These are phyloP conservation scores for Termitomyces titanicus DNA, from an alignment of 768 basidiomycete genomes.

Conservation along the genomic window DNA sequence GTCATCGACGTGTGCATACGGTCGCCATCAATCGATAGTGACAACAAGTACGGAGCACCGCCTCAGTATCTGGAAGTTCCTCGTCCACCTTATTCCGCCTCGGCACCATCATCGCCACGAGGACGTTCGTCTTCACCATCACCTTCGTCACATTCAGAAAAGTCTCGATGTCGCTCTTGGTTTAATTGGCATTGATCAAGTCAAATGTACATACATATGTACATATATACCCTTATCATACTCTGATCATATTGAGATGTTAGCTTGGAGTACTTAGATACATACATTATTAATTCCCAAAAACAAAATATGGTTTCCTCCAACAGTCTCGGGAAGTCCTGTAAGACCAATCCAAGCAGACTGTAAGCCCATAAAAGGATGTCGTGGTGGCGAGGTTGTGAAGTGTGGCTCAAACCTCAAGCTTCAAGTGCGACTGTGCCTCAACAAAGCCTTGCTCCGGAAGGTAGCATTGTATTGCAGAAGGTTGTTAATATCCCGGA, in stretches of 20 bases:
- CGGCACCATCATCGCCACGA: slow-evolving; percentile 20
- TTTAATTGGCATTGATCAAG: slow-evolving; percentile 10
- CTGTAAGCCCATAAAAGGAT: too few relatives aligned
- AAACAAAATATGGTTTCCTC: too few relatives aligned
- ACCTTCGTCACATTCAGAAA: slow-evolving; percentile 11
- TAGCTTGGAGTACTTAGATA: too few relatives aligned
- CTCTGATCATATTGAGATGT: too few relatives aligned
- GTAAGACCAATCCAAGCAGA: too few relatives aligned
- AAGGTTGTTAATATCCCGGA: slow-evolving; percentile 93
- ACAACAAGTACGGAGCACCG: slow-evolving; percentile 31
- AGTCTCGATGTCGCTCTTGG: slow-evolving; percentile 14
- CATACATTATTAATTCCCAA: not conserved
- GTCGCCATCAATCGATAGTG: slow-evolving; percentile 24
- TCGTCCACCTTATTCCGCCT: slow-evolving; percentile 17
- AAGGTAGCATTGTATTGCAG: slow-evolving; percentile 95
- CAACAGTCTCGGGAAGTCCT: too few relatives aligned
- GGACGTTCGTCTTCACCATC: slow-evolving; percentile 21
- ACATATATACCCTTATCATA: not conserved
- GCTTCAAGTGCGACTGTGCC: slow-evolving; percentile 63
- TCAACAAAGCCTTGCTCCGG: slow-evolving; percentile 79
- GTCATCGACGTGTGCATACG: slow-evolving; percentile 42
- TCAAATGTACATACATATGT: too few relatives aligned
- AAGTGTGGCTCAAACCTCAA: too few relatives aligned
- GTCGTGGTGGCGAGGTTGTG: not conserved
- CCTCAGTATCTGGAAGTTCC: slow-evolving; percentile 42